Percentiles rank a stretch among this genome's conserved stretches.
phyloP scores from a whole-genome alignment of 148 eudicot genomes.

The Dianthus caryophyllus region DNA sequence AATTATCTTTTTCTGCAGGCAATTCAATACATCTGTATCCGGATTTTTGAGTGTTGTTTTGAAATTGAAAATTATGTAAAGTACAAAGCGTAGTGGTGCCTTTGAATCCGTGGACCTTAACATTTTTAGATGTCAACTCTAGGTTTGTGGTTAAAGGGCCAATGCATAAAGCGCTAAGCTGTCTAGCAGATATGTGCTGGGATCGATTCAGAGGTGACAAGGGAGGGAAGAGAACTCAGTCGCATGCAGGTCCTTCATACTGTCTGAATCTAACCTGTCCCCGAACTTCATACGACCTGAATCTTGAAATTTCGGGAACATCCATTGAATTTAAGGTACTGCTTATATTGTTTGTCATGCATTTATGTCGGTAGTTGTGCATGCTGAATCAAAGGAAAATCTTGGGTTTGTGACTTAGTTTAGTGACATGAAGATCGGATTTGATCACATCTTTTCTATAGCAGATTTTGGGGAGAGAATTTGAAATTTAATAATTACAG shows the following conservation, averaged over 20 bases:
- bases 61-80: conserved; percentile 14
- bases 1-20: conserved; percentile 50
- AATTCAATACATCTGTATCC: conserved; percentile 94
- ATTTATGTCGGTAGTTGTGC: conserved; percentile 1
- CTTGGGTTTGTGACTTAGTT: neutral
- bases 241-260: conserved; percentile 43
- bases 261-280: conserved; percentile 76
- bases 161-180: conserved; percentile 72
- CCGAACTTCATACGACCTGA: conserved; percentile 52
- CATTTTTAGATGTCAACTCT: conserved; percentile 67
- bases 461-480: neutral
- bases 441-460: conserved; percentile 1
- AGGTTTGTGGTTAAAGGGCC: conserved; percentile 73
- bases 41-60: conserved; percentile 9
- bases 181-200: conserved; percentile 48
- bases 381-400: neutral
- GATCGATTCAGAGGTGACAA: conserved; percentile 36
- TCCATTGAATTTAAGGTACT: conserved; percentile 85
- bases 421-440: neutral
- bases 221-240: conserved; percentile 45
- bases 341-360: conserved; percentile 13
- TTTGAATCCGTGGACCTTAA: conserved; percentile 35
- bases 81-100: conserved; percentile 7
- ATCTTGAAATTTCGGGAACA: conserved; percentile 61
- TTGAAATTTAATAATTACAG: neutral